Base-by-base conservation (phyloP, 129 eudicot genomes). In the Apium graveolens region DNA sequence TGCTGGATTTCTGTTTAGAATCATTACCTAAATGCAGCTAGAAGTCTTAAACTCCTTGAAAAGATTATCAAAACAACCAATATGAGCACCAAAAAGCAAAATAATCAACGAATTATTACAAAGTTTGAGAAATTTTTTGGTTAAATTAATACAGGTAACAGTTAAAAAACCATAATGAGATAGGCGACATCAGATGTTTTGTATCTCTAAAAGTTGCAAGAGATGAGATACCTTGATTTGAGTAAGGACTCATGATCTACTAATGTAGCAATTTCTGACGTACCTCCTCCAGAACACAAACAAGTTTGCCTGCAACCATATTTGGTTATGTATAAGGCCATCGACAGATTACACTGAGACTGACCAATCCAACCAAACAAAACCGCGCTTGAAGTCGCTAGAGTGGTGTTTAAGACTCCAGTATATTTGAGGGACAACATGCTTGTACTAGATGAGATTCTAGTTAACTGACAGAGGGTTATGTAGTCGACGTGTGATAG, bases 401-500 rank as follows among this genome's bases (percentile, higher is more conserved):
- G n/a, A 20, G 32, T 70, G 77, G 27, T 78, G 88, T 80, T 84
- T 71, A 17, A 39, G 39, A 45, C 79, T 35, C 83, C 77, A 55
- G 83, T 85, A 62, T 79, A 85, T 73, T 53, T 85, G 42, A 82
- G 82, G 83, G 84, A 85, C 79, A 82, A 85, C 41, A 83, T 82
- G 70, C 44, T 85, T 20, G 86, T 85, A 18, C 82, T 82, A 81
- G 84, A 85, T 34, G 83, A 81, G 18, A 82, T 79, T 85, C 80
- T 75, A 24, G 86, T 85, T 31, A 74, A 16, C 80, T 24, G 11
- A 55, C 37, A 27, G 32, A 65, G 84, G 75, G 11, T 43, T 24
- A 81, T 71, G 0, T 55, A 69, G 20, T 14, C 53, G 31, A 45
- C 51, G 6, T 41, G 62, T 35, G 78, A 79, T 4, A 12, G 62